Evolutionary conservation across 2,329 filamentous ascomycete species (phyloP).

Genomic region (Beauveria caledonica): DNA sequence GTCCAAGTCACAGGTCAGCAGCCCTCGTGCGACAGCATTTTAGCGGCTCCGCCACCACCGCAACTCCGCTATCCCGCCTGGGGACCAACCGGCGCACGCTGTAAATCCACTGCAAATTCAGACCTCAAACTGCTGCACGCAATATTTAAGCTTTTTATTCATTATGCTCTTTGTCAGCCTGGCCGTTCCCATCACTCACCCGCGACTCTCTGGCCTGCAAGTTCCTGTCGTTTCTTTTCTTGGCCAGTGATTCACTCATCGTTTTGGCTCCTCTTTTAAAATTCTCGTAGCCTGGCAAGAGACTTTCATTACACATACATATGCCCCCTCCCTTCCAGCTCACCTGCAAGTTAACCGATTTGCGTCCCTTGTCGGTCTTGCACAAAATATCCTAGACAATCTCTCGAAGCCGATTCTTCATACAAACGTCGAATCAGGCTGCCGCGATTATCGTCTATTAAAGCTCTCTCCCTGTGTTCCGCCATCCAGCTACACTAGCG

Average conservation of each 20-base stretch:
- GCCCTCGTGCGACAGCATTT: background rate
- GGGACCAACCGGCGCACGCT: background rate
- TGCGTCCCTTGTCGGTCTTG: no score
- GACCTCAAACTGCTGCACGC: no score
- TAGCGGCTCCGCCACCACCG: conserved; percentile 2
- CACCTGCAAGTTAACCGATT: no score
- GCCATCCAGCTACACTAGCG: background rate
- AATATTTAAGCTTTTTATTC: background rate
- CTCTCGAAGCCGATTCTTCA: no score
- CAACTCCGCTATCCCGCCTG: conserved; percentile 7
- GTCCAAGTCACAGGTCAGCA: background rate
- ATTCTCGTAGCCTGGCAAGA: background rate
- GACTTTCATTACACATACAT: background rate
- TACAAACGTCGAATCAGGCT: no score
- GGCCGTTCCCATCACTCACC: background rate
- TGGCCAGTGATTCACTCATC: background rate
- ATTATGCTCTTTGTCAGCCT: no score
- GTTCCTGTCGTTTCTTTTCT: background rate
- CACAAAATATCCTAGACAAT: no score
- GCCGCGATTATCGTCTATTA: no score
- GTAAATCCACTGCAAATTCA: background rate
- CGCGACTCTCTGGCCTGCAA: background rate
- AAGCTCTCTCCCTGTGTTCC: no score
- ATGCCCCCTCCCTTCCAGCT: no score
- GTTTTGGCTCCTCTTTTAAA: background rate